Conservation (phyloP, 495 filamentous ascomycete species). For the Penicillium steckii region DNA sequence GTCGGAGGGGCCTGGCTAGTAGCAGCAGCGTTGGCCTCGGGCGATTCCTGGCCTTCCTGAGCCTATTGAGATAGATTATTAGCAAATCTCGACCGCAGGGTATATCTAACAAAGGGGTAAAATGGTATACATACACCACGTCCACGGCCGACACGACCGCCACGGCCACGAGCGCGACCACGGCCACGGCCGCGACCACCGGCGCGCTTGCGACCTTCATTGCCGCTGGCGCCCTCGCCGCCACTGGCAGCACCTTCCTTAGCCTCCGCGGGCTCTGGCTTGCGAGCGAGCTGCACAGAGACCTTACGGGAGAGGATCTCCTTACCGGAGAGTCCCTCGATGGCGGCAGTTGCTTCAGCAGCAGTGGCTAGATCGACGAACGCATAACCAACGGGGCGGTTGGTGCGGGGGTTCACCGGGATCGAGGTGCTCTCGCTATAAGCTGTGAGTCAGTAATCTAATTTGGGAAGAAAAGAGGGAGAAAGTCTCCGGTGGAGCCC, state of each 20-base stretch:
- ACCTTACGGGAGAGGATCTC: slow-evolving; percentile 97
- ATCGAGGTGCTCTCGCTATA: slow-evolving; percentile 96
- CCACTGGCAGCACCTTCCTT: slow-evolving; percentile 71
- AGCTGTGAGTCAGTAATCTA: slow-evolving; percentile 15
- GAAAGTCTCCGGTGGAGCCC: background rate
- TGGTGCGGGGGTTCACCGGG: slow-evolving; percentile 97
- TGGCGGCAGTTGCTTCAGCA: slow-evolving; percentile 89
- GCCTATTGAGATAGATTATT: slow-evolving; percentile 12
- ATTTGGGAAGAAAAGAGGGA: slow-evolving; percentile 1
- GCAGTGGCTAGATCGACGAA: slow-evolving; percentile 97
- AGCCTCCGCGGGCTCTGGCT: slow-evolving; percentile 82
- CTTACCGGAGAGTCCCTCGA: slow-evolving; percentile 90
- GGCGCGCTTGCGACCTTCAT: slow-evolving; percentile 75
- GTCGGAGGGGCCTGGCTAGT: slow-evolving; percentile 53
- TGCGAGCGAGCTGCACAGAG: slow-evolving; percentile 95
- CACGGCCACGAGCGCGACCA: slow-evolving; percentile 71
- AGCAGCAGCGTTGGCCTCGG: slow-evolving; percentile 53
- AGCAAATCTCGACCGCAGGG: background rate
- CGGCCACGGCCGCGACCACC: slow-evolving; percentile 74
- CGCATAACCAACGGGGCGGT: slow-evolving; percentile 96
- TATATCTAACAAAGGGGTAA: background rate
- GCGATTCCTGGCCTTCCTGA: slow-evolving; percentile 29
- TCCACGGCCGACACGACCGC: slow-evolving; percentile 60
- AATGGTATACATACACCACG: slow-evolving; percentile 61
- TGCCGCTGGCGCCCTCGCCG: slow-evolving; percentile 65